A percentile compares a stretch with the other conserved stretches of the same genome.
These are phyloP conservation scores for Achaetomiella virescens DNA, from an alignment of 495 filamentous ascomycete species.

Conservation along the genomic window DNA sequence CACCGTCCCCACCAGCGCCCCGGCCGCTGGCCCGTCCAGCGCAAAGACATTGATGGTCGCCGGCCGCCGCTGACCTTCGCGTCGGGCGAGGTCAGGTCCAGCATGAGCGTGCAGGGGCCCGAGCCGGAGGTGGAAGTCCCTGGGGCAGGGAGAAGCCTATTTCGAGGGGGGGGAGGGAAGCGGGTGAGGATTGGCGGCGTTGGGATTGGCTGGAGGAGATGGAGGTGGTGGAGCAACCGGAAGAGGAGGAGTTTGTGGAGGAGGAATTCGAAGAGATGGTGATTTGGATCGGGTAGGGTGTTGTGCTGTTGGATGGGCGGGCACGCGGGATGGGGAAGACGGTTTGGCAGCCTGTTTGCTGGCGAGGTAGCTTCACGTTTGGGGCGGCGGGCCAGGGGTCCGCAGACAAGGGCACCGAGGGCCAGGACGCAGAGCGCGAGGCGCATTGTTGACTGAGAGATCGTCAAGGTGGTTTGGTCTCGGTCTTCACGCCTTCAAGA, in stretches of 20 bases:
- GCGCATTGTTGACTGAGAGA: too few relatives aligned
- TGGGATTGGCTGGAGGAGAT: not conserved
- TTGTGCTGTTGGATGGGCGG: not conserved
- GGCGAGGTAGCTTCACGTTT: too few relatives aligned
- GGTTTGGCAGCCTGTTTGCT: not conserved
- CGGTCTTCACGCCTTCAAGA: too few relatives aligned
- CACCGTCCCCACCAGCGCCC: conserved; percentile 23
- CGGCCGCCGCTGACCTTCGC: not conserved
- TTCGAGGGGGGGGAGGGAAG: conserved; percentile 1
- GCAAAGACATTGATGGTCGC: conserved; percentile 26
- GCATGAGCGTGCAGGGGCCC: conserved; percentile 24
- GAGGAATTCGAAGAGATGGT: not conserved
- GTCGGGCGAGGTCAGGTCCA: conserved; percentile 11
- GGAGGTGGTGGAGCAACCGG: not conserved
- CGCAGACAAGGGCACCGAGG: too few relatives aligned
- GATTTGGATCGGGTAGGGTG: not conserved
- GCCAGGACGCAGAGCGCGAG: too few relatives aligned
- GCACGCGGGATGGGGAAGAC: not conserved
- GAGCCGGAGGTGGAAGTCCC: not conserved
- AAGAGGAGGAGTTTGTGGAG: not conserved
- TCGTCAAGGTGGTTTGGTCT: too few relatives aligned
- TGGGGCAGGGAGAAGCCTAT: conserved; percentile 23
- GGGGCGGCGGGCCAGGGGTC: too few relatives aligned
- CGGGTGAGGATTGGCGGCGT: conserved; percentile 2
- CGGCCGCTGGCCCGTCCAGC: conserved; percentile 24